Base-by-base conservation (phyloP, 1,139 yeast genomes). In the Geotrichum carabidarum region DNA sequence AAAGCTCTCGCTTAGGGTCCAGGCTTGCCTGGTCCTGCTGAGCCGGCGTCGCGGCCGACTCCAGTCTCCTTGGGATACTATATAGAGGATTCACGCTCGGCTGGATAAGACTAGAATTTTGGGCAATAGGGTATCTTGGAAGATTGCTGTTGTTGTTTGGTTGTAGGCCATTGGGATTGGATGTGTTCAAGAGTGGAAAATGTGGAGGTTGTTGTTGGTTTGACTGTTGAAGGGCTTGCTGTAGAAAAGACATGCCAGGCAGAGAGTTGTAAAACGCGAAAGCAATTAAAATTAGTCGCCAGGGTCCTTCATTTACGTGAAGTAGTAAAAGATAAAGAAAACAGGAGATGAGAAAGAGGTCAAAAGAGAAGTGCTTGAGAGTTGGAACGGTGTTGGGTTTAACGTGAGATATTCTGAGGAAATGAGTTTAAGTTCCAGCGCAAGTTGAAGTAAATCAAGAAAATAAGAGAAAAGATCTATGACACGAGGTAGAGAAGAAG, bases 71-170 rank as follows among this genome's bases (percentile, higher is more conserved):
- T 12, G 51, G 51, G 11, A 48, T 7, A 18, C 35, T 22, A 32
- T 48, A 48, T 15, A 48, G 45, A 4, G 51, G 51, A 31, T 48
- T 48, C 9, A 30, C 18, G 34, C 40, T 30, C 37, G 37, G 38
- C 18, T 41, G 51, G 22, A 46, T 11, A 12, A 46, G 42, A 27
- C 31, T 46, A n/a, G 32, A 15, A 3, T 8, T 14, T 22, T 41
- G 51, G 8, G 35, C 15, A 9, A 18, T 12, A 22, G 50, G 27
- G 22, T 48, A 48, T n/a, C 45, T 36, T 2, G 51, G 51, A 17
- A 46, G 43, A 22, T 48, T 48, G 32, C 18, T 31, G 30, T 32
- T 48, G 40, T 18, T 14, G 35, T 30, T 38, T 8, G 37, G 44
- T 31, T 34, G 49, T 32, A 31, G 49, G 40, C 18, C 32, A 27